phyloP scores from a whole-genome alignment of 371 early-diverging fungal species.

The Mortierella sp. region DNA sequence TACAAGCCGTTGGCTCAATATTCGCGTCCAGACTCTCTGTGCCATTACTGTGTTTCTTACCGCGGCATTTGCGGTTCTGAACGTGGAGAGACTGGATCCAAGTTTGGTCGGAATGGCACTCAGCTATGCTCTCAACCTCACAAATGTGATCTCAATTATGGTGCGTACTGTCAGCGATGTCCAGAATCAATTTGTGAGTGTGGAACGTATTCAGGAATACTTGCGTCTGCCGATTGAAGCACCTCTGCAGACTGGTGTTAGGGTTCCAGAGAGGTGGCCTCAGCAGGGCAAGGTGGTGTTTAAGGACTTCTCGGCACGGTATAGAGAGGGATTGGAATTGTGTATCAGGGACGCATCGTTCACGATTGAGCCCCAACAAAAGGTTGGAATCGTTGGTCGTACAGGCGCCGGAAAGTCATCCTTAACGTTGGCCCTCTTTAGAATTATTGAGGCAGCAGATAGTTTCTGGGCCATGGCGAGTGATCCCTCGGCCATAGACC shows the following conservation, averaged over 20 bases:
- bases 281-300: slow-evolving; percentile 68
- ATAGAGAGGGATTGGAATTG: slow-evolving; percentile 71
- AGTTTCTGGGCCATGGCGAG: slow-evolving; percentile 33
- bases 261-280: slow-evolving; percentile 75
- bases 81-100: slow-evolving; percentile 53
- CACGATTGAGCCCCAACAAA: slow-evolving; percentile 60
- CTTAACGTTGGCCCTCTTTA: slow-evolving; percentile 85
- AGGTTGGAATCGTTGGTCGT: slow-evolving; percentile 70
- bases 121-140: slow-evolving; percentile 76
- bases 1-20: slow-evolving; percentile 40
- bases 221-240: slow-evolving; percentile 67
- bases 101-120: slow-evolving; percentile 75
- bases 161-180: slow-evolving; percentile 72
- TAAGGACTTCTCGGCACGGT: slow-evolving; percentile 67
- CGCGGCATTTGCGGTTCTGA: slow-evolving; percentile 33
- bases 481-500: slow-evolving; percentile 58
- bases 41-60: slow-evolving; percentile 25
- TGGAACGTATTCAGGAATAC: slow-evolving; percentile 78
- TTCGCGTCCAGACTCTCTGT: slow-evolving; percentile 56
- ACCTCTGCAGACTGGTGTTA: slow-evolving; percentile 52
- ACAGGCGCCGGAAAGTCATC: slow-evolving; percentile 84
- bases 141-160: slow-evolving; percentile 82
- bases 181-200: slow-evolving; percentile 70
- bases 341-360: slow-evolving; percentile 75
- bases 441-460: slow-evolving; percentile 84